These are phyloP conservation scores for Termitomyces sp. DNA, from an alignment of 768 basidiomycete genomes.

Conservation along the genomic window DNA sequence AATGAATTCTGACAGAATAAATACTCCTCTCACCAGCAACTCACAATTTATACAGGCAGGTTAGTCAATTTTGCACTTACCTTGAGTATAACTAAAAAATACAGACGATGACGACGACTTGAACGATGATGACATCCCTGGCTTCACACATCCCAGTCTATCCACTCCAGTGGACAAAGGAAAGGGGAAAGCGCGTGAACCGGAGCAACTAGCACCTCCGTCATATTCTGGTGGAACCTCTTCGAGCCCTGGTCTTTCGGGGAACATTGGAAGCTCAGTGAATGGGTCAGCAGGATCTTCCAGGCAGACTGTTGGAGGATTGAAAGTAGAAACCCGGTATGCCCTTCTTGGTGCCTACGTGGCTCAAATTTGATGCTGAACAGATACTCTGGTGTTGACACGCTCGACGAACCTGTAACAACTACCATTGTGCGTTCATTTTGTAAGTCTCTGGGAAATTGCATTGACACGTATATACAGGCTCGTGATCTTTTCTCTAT, in stretches of 20 bases:
- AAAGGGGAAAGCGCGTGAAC: conserved; percentile 58
- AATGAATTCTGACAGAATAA: conserved; percentile 34
- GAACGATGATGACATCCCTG: conserved; percentile 76
- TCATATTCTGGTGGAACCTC: conserved; percentile 23
- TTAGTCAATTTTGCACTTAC: conserved; percentile 15
- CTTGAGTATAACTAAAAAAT: conserved; percentile 8
- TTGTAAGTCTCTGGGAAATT: not conserved
- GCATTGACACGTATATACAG: conserved; percentile 32
- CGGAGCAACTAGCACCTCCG: conserved; percentile 45
- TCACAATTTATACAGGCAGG: conserved; percentile 84
- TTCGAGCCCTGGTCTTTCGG: conserved; percentile 44
- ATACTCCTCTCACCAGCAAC: conserved; percentile 50
- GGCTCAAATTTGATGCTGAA: not conserved
- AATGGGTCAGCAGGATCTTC: conserved; percentile 34
- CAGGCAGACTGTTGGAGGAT: conserved; percentile 73
- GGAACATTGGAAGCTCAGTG: conserved; percentile 61
- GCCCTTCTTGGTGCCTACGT: conserved; percentile 12
- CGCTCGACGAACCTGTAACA: conserved; percentile 88
- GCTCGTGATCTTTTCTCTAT: conserved; percentile 86
- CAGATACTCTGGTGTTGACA: conserved; percentile 80
- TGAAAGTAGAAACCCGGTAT: conserved; percentile 85
- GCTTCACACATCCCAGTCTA: conserved; percentile 63
- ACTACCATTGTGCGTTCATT: conserved; percentile 69
- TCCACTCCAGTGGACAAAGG: conserved; percentile 60
- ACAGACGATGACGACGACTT: conserved; percentile 77